Percentiles rank a stretch among this genome's conserved stretches.
These are phyloP conservation scores for Stagonosporopsis chrysanthemi DNA, from an alignment of 2,329 filamentous ascomycete species.

Conservation along the genomic window DNA sequence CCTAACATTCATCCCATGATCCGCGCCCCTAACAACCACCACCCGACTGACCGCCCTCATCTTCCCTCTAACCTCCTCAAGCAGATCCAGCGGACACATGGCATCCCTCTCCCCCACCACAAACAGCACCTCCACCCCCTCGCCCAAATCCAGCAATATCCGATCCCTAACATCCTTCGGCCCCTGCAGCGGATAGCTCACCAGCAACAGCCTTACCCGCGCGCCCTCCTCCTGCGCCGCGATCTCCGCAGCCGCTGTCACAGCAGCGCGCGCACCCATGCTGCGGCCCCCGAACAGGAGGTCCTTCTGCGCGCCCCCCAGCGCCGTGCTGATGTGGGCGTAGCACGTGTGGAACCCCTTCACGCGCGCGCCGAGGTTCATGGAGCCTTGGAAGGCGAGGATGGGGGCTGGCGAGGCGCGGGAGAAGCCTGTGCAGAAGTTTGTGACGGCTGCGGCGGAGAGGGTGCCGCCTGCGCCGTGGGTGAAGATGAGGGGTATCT, in stretches of 20 bases:
- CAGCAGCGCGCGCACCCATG: slow-evolving; percentile 55
- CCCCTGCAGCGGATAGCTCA: slow-evolving; percentile 53
- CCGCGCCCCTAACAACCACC: slow-evolving; percentile 47
- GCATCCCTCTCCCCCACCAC: slow-evolving; percentile 44
- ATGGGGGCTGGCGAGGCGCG: slow-evolving; percentile 17
- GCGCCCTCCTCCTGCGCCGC: background rate
- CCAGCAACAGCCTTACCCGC: slow-evolving; percentile 42
- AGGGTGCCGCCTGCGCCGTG: slow-evolving; percentile 56
- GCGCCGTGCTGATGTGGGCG: background rate
- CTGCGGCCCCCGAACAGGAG: slow-evolving; percentile 51
- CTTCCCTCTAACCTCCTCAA: slow-evolving; percentile 38
- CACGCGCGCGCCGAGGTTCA: slow-evolving; percentile 51
- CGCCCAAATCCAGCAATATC: slow-evolving; percentile 48
- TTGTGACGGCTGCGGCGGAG: slow-evolving; percentile 46
- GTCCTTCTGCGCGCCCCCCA: background rate
- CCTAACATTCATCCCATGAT: slow-evolving; percentile 53
- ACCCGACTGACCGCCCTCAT: slow-evolving; percentile 52
- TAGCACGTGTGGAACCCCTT: slow-evolving; percentile 49
- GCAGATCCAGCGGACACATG: slow-evolving; percentile 33
- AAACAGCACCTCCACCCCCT: slow-evolving; percentile 48
- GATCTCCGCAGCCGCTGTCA: slow-evolving; percentile 40
- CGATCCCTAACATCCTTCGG: slow-evolving; percentile 49
- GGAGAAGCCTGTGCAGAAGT: slow-evolving; percentile 52
- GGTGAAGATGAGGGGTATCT: slow-evolving; percentile 47
- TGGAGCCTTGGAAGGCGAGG: slow-evolving; percentile 52